Base-by-base conservation (phyloP, 1,139 yeast genomes). In the Candida gigantensis region DNA sequence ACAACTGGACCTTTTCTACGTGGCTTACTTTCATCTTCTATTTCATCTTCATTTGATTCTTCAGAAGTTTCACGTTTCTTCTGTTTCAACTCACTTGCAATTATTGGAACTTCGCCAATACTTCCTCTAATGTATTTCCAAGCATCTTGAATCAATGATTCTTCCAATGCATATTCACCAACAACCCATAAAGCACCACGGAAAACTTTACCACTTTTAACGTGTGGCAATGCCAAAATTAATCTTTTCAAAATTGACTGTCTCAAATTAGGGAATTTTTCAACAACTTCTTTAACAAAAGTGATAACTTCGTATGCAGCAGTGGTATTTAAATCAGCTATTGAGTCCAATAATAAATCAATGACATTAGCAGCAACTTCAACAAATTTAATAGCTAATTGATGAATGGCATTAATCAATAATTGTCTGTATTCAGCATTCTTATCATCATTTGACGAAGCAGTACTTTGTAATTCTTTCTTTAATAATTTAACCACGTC, bases 171-270 rank as follows among this genome's bases (percentile, higher is more conserved):
- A 62, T 89, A 92, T 62, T 94, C 98, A 61, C 98, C 98, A 52
- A 94, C 67, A 35, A 92, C 83, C 99, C 99, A 94, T 42, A 94
- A 70, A 1, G 96, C 88, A 28, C 96, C 96, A 51, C 97, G 82
- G 66, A 81, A 85, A 13, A 92, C 96, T 54, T 88, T 88, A 6
- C 96, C 95, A 44, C 95, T 83, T 54, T 83, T 85, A 34, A 87
- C 82, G 24, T 70, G 67, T 20, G 80, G 80, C 53, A 94, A 69
- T 7, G 89, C 71, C 11, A 57, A 58, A 34, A 89, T 65, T 44
- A 94, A 74, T 47, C 85, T 81, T 32, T 67, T 64, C 38, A 94
- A 62, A 38, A 90, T 84, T 17, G 79, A 65, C 32, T 72, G 65
- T 56, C 96, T 80, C 48, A 88, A 73, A 43, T 81, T 79, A 21